Conservation (phyloP, 768 basidiomycete species). For the Trametes cinnabarina region DNA sequence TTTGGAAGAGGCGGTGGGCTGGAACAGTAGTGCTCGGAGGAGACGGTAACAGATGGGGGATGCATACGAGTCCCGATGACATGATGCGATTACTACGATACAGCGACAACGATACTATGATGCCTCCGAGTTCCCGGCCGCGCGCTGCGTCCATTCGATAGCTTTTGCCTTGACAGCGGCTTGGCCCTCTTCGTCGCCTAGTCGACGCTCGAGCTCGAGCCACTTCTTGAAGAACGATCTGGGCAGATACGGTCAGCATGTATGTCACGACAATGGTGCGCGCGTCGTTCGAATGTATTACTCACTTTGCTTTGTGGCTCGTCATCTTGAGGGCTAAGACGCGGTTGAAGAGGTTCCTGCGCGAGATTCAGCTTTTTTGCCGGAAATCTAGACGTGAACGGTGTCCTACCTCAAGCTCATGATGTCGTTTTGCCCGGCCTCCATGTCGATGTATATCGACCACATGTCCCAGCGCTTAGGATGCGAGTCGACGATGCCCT, state of each 20-base stretch:
- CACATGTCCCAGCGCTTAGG: constrained; percentile 94
- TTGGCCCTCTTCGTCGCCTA: constrained; percentile 82
- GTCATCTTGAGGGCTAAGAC: constrained; percentile 85
- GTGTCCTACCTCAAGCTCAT: constrained; percentile 65
- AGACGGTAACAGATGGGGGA: constrained; percentile 1
- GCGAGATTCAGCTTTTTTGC: not conserved
- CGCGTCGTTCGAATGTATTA: no score
- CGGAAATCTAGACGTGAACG: not conserved
- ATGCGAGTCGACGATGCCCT: constrained; percentile 94
- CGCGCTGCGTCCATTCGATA: constrained; percentile 83
- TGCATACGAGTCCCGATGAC: not conserved
- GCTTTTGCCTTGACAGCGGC: constrained; percentile 83
- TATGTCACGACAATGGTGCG: not conserved
- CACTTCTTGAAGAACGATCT: constrained; percentile 98
- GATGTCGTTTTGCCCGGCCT: constrained; percentile 76
- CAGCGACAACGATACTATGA: constrained; percentile 16
- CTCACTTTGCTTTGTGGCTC: constrained; percentile 92
- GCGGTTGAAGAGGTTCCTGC: constrained; percentile 83
- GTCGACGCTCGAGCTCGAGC: constrained; percentile 61
- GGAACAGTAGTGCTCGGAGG: not conserved
- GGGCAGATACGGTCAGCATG: not conserved
- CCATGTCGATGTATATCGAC: constrained; percentile 97
- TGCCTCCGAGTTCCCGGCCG: constrained; percentile 41
- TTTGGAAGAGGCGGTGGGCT: no score
- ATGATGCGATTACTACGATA: not conserved